Evolutionary conservation across 345 rosid species (phyloP).

Genomic region (Alliaria petiolata): DNA sequence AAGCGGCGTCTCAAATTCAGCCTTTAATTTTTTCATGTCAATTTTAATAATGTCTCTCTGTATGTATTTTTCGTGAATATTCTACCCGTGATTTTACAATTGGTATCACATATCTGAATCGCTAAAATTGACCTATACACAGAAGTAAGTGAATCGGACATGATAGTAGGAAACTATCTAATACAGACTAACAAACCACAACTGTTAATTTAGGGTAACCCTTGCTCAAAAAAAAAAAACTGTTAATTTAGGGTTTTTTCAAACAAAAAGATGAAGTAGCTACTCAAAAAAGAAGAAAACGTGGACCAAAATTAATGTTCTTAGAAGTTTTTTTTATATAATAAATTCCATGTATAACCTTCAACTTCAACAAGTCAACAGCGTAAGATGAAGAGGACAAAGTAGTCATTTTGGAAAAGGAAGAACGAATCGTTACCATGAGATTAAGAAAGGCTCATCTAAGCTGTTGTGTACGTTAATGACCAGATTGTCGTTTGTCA

Average conservation of each 20-base stretch:
- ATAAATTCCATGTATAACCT: not conserved
- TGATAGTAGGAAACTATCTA: not conserved
- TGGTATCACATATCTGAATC: not conserved
- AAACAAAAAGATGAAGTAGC: not conserved
- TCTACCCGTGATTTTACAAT: not conserved
- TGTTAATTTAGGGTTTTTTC: not conserved
- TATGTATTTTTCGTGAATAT: not conserved
- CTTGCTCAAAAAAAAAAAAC: too few relatives aligned
- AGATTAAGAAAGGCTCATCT: slow-evolving; percentile 84
- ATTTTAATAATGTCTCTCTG: not conserved
- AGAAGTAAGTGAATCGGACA: not conserved
- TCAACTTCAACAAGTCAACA: not conserved
- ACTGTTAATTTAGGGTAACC: too few relatives aligned
- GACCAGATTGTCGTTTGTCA: slow-evolving; percentile 84
- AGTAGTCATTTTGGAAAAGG: not conserved
- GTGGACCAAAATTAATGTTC: not conserved
- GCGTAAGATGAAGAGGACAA: not conserved
- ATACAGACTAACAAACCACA: not conserved
- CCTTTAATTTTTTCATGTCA: not conserved
- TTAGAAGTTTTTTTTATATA: not conserved
- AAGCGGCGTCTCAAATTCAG: not conserved
- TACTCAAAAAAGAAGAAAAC: not conserved
- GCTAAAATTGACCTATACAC: not conserved
- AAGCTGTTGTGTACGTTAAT: slow-evolving; percentile 80
- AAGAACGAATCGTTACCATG: slow-evolving; percentile 49